Percentiles rank a stretch among this genome's conserved stretches.
Evolutionary conservation across 495 filamentous ascomycete genomes (phyloP).

Genomic region (Hyaloscypha bicolor): DNA sequence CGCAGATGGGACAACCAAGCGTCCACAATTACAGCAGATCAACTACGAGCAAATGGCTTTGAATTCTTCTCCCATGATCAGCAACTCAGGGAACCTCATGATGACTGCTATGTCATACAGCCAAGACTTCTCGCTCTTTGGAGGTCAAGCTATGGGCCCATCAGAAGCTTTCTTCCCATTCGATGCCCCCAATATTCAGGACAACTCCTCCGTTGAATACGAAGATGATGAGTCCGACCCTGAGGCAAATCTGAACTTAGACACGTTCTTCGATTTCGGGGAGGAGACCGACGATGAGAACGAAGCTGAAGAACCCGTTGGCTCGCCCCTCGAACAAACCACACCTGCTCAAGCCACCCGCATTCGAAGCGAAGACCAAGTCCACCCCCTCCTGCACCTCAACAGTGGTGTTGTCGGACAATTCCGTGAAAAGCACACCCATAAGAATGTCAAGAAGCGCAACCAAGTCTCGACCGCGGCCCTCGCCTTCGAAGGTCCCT

Average conservation of each 20-base stretch:
- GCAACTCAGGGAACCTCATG: constrained; percentile 73
- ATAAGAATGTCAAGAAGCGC: constrained; percentile 68
- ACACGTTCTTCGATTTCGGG: constrained; percentile 74
- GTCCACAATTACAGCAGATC: constrained; percentile 30
- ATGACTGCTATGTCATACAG: constrained; percentile 60
- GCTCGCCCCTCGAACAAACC: constrained; percentile 25
- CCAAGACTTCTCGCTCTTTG: constrained; percentile 38
- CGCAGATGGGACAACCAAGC: constrained; percentile 46
- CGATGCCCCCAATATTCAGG: constrained; percentile 48
- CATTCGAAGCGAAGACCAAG: constrained; percentile 53
- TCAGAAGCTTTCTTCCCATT: constrained; percentile 77
- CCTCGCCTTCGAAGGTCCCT: constrained; percentile 55
- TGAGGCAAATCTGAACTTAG: constrained; percentile 64
- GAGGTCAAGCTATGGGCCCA: constrained; percentile 70
- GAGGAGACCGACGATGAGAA: constrained; percentile 55
- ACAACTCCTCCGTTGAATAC: constrained; percentile 39
- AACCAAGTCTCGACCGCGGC: constrained; percentile 51
- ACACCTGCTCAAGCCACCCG: constrained; percentile 49
- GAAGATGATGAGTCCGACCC: constrained; percentile 63
- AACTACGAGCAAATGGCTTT: constrained; percentile 37
- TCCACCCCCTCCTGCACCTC: constrained; percentile 64
- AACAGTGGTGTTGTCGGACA: constrained; percentile 68
- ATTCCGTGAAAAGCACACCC: constrained; percentile 77
- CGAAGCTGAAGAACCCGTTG: constrained; percentile 37
- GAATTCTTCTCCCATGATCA: constrained; percentile 63